Base-by-base conservation (phyloP, 345 rosid genomes). In the Gossypium turneri region DNA sequence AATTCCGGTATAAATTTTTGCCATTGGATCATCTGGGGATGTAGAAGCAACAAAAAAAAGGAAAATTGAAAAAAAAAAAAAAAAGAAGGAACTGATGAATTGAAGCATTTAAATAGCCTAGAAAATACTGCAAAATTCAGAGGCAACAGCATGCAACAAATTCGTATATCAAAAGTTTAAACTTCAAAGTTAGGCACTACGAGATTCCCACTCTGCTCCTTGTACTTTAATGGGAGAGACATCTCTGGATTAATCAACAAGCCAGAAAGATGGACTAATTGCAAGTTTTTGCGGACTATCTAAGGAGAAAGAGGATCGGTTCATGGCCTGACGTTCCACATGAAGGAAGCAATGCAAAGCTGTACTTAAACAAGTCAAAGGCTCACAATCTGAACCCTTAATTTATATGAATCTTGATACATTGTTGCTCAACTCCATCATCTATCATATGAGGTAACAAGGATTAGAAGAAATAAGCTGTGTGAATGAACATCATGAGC, bases 71-170 rank as follows among this genome's bases (percentile, higher is more conserved):
- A 10, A 12, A 7, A 52, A 50, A 69, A 2, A 11, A 17, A 4
- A 34, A 0, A 24, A 48, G 5, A 62, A 17, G 29, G n/a, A 66
- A 20, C 9, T 2, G n/a, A 24, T 67, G 38, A 50, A 3, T 51
- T 52, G 73, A 27, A 68, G 24, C 58, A 68, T 48, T 68, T 68
- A 24, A 9, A 47, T 51, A 27, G 10, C 60, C 59, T 29, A 68
- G 25, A 27, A 69, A 69, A 69, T 10, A 51, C 25, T 27, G 60
- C 47, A 69, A 69, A 24, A 17, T 3, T 51, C 45, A 69, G 52
- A 52, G 73, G 17, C 47, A 48, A 17, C 47, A 50, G 44, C 48
- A 44, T 20, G 53, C 70, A 24, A 73, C 41, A 70, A 75, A 47
- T 38, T 1, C 2, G 38, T 19, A 59, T n/a, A 58, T 69, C 52